Percentiles rank a stretch among this genome's conserved stretches.
phyloP scores from a whole-genome alignment of 2,329 filamentous ascomycete species.

The Truncatella angustata region DNA sequence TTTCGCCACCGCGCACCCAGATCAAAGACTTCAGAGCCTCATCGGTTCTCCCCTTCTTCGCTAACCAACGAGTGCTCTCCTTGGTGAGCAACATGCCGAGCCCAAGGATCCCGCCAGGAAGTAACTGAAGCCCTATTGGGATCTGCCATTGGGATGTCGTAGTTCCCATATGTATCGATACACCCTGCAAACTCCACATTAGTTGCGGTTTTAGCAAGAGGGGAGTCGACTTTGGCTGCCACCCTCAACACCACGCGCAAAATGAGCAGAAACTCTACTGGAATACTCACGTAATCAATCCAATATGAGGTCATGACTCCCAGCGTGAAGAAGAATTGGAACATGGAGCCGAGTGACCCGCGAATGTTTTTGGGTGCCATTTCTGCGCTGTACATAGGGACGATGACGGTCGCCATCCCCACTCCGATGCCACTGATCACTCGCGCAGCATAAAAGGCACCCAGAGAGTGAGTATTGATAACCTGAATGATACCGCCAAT shows the following conservation, averaged over 20 bases:
- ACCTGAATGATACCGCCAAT: slow-evolving; percentile 38
- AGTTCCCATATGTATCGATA: slow-evolving; percentile 33
- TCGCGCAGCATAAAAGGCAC: slow-evolving; percentile 36
- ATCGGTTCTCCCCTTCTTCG: slow-evolving; percentile 41
- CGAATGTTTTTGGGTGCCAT: slow-evolving; percentile 44
- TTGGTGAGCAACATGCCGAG: slow-evolving; percentile 47
- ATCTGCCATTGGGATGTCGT: slow-evolving; percentile 49
- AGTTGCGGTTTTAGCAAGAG: not conserved
- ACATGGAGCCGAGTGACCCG: slow-evolving; percentile 43
- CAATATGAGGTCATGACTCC: slow-evolving; percentile 43
- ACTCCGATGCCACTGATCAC: slow-evolving; percentile 33
- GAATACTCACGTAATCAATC: slow-evolving; percentile 40
- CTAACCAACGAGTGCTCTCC: slow-evolving; percentile 47
- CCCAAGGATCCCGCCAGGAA: slow-evolving; percentile 44
- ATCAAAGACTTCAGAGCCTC: slow-evolving; percentile 46
- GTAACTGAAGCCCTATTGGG: slow-evolving; percentile 44
- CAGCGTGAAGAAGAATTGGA: slow-evolving; percentile 37
- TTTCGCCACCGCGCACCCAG: slow-evolving; percentile 48
- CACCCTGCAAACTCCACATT: slow-evolving; percentile 17
- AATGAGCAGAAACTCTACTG: slow-evolving; percentile 22
- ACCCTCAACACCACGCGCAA: not conserved
- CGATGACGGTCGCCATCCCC: slow-evolving; percentile 37
- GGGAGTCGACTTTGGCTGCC: not conserved
- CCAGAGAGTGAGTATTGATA: slow-evolving; percentile 35
- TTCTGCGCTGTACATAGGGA: slow-evolving; percentile 36